Base-by-base conservation (phyloP, 148 eudicot species). In the Beta vulgaris region DNA sequence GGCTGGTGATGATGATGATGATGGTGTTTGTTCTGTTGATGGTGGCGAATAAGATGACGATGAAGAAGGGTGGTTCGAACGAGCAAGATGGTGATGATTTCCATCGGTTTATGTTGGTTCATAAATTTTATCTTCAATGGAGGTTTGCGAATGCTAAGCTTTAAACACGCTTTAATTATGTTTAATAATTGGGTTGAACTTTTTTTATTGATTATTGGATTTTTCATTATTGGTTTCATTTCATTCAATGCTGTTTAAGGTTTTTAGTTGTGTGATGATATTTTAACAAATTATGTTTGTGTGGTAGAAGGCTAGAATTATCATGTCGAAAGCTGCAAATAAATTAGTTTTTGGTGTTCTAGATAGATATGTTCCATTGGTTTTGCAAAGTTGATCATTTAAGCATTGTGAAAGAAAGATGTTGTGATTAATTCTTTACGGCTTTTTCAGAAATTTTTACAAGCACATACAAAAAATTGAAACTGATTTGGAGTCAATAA, bases 111-210 rank as follows among this genome's bases (percentile, higher is more conserved):
- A 89, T 79, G 83, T 64, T 93, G 87, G 80, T 91, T 60, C 81
- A 87, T 39, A 93, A 93, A 78, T 87, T 79, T 80, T 73, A 77
- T 74, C 72, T 91, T 75, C 93, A 86, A 69, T 93, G 93, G 93
- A 84, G 91, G 71, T 88, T 76, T 76, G 87, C 86, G 26, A 93
- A 87, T 86, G 91, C 93, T 6, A 91, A 81, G 75, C 88, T 93
- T 18, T 82, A 88, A 59, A 87, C 87, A 29, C 77, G 87, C 51
- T 58, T 88, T 78, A 65, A 29, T 2, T 49, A 34, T 69, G 23
- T 40, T 29, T 23, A 29, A 39, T n/a, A n/a, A n/a, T 40, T 43
- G 1, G n/a, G 3, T 57, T 18, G 14, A 21, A 40, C n/a, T n/a
- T n/a, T 23, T 25, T 54, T 23, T 36, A 19, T 44, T 25, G 46